phyloP scores from a whole-genome alignment of 108 stramenopile genomes.

The Chaetoceros muelleri region DNA sequence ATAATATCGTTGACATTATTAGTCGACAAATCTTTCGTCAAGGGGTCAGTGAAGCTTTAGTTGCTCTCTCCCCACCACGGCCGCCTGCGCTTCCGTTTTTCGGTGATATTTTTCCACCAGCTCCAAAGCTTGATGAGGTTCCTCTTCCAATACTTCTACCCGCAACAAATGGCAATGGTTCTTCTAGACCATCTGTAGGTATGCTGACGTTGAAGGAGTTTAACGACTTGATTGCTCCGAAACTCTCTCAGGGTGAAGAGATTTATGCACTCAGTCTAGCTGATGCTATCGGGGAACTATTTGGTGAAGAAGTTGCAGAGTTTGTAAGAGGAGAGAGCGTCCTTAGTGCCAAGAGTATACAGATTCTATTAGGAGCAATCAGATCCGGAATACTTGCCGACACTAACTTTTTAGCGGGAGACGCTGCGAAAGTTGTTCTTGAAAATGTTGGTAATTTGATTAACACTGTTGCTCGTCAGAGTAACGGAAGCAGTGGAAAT shows the following conservation, averaged over 20 bases:
- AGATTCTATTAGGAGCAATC: slow-evolving; percentile 41
- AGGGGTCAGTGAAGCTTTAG: slow-evolving; percentile 48
- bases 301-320: slow-evolving; percentile 46
- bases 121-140: slow-evolving; percentile 58
- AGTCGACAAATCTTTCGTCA: slow-evolving; percentile 66
- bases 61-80: slow-evolving; percentile 56
- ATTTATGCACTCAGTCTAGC: slow-evolving; percentile 69
- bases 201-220: slow-evolving; percentile 48
- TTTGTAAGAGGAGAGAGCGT: slow-evolving; percentile 63
- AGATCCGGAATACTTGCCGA: slow-evolving; percentile 30
- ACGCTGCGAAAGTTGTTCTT: slow-evolving; percentile 14
- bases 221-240: slow-evolving; percentile 64
- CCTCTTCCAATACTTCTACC: slow-evolving; percentile 61
- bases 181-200: slow-evolving; percentile 18
- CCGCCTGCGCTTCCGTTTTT: slow-evolving; percentile 55
- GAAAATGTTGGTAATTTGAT: slow-evolving; percentile 14
- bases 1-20: slow-evolving; percentile 66
- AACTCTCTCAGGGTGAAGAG: slow-evolving; percentile 71
- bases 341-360: slow-evolving; percentile 32
- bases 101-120: slow-evolving; percentile 59
- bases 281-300: slow-evolving; percentile 59
- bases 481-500: background rate
- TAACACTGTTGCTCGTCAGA: slow-evolving; percentile 1
- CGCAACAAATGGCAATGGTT: slow-evolving; percentile 4
- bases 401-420: slow-evolving; percentile 17